Evolutionary conservation across 331 rosid genomes (phyloP), one percentile per base, ranked within the genome.

Genomic region (Cydonia oblonga): DNA sequence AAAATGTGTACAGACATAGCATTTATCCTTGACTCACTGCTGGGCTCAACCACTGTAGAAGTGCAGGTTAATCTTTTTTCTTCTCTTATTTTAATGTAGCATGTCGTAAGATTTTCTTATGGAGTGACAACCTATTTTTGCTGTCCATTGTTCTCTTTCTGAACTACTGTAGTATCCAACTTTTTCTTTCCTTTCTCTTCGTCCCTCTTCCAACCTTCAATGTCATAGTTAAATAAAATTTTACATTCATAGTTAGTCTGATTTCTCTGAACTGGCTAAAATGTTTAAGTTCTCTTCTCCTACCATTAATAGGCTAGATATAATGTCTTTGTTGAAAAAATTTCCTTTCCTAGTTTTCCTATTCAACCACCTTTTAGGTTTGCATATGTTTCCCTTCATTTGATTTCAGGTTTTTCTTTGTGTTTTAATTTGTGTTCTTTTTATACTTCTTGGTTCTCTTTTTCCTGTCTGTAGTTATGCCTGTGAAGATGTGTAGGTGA

Each of bases 11-110:
- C 82, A 5, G 96, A 95, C 80, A 77, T 91, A 70, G 68, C 85
- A 6, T 91, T 86, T 81, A 95, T 95, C 79, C 84, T 91, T 78
- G 97, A 91, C 59, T 88, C 92, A 38, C 76, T 95, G 84, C 97
- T 77, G 81, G 79, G 80, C 72, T 95, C 98, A 65, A 69, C 61
- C 64, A 75, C 73, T 28, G 83, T 95, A 70, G 97, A 95, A 88
- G 91, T 95, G 81, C 89, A 84, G 98, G 98, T 95, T 68, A 61
- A 71, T 77, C 74, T n/a, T 81, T 42, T 20, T 74, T 74, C 23
- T 44, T 16, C 32, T 65, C 19, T 54, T 64, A 62, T 78, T 71
- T 69, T 68, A 20, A 28, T 40, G 80, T 58, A 65, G 23, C 29
- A 35, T 60, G 29, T 58, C n/a, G 3, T 44, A 28, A 44, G 1